Percentiles rank a stretch among this genome's conserved stretches.
Conservation (phyloP, 108 stramenopile species). For the Nitzschia palea region DNA sequence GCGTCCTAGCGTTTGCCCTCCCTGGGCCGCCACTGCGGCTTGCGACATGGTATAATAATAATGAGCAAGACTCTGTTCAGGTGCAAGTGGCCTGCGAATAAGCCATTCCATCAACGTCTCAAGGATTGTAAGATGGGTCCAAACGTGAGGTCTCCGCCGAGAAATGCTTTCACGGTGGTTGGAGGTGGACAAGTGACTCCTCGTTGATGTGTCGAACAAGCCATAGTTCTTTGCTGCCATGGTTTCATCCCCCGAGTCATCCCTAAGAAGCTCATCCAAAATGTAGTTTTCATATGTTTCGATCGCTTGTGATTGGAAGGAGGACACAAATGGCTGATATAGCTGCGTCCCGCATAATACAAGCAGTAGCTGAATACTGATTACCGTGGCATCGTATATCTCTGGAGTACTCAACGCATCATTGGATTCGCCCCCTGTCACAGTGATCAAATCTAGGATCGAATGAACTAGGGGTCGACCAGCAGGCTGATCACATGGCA, state of each 20-base stretch:
- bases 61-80: conserved; percentile 59
- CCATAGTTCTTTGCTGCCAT: conserved; percentile 8
- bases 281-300: conserved; percentile 9
- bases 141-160: conserved; percentile 17
- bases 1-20: conserved; percentile 44
- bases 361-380: conserved; percentile 56
- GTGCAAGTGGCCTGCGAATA: conserved; percentile 59
- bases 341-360: conserved; percentile 75
- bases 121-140: conserved; percentile 48
- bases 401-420: conserved; percentile 55
- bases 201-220: conserved; percentile 16
- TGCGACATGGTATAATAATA: conserved; percentile 51
- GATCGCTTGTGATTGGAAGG: conserved; percentile 2
- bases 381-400: conserved; percentile 66
- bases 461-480: conserved; percentile 49
- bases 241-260: background rate
- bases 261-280: conserved; percentile 27
- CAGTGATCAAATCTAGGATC: conserved; percentile 40
- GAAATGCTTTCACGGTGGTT: conserved; percentile 2
- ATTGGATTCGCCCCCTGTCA: conserved; percentile 3
- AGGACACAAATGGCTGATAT: conserved; percentile 61
- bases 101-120: conserved; percentile 55
- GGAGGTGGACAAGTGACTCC: conserved; percentile 2
- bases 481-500: conserved; percentile 36
- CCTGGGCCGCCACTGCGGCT: conserved; percentile 43